These are phyloP conservation scores for Hippophae rhamnoides DNA, from an alignment of 306 rosid species.

Conservation along the genomic window DNA sequence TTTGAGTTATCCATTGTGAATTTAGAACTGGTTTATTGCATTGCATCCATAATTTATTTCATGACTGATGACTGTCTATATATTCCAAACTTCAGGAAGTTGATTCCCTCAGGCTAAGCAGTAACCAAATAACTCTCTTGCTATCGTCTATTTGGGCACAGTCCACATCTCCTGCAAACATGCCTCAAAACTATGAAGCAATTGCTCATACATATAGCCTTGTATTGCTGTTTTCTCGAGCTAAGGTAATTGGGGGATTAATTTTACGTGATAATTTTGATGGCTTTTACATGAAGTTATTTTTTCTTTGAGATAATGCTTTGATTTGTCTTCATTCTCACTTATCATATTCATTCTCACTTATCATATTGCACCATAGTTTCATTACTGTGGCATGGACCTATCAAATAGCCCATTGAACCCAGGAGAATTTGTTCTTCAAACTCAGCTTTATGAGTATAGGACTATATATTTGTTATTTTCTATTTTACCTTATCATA, in stretches of 20 bases:
- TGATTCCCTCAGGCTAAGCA: constrained; percentile 51
- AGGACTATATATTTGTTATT: too few species aligned
- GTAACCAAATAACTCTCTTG: constrained; percentile 63
- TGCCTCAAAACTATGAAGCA: constrained; percentile 89
- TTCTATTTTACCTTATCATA: too few species aligned
- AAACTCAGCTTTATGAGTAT: background rate
- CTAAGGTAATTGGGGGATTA: constrained; percentile 50
- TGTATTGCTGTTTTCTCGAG: constrained; percentile 62
- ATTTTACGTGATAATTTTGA: constrained; percentile 11
- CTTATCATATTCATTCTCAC: background rate
- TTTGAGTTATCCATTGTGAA: too few species aligned
- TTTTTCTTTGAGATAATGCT: constrained; percentile 1
- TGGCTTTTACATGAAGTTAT: background rate
- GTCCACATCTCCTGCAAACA: constrained; percentile 60
- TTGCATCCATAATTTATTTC: background rate
- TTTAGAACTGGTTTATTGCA: too few species aligned
- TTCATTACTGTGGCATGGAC: background rate
- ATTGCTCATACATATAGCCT: constrained; percentile 75
- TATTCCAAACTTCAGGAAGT: constrained; percentile 40
- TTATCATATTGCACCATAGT: background rate
- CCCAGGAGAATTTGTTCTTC: background rate
- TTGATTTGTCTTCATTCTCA: background rate
- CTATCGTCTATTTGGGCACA: constrained; percentile 81
- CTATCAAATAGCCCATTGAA: background rate
- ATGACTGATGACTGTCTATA: background rate